A percentile compares a stretch with the other conserved stretches of the same genome.
These are phyloP conservation scores for Syzygium aromaticum DNA, from an alignment of 345 rosid species.

Conservation along the genomic window DNA sequence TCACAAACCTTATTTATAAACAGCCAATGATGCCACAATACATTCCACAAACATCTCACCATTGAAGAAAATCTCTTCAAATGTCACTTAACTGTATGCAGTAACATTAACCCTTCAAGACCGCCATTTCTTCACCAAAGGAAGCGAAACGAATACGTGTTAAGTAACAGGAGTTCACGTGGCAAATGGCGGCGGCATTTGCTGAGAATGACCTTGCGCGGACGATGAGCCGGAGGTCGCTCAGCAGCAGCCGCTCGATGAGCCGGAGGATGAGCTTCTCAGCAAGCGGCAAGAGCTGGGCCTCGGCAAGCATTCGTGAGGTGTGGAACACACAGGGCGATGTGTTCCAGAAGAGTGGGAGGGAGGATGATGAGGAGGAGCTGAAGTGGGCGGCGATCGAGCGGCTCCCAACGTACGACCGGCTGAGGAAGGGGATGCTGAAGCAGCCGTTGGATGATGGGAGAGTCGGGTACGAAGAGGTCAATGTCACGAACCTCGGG, in stretches of 20 bases:
- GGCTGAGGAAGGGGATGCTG: constrained; percentile 30
- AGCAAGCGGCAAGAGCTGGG: constrained; percentile 23
- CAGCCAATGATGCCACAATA: background rate
- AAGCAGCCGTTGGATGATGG: constrained; percentile 30
- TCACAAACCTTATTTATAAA: background rate
- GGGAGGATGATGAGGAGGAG: constrained; percentile 44
- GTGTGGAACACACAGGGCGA: constrained; percentile 32
- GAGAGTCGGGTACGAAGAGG: constrained; percentile 24
- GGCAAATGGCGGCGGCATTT: constrained; percentile 15
- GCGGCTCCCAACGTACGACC: constrained; percentile 44
- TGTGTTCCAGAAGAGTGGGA: constrained; percentile 22
- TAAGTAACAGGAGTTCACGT: background rate
- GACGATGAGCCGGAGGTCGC: constrained; percentile 10
- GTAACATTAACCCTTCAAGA: background rate
- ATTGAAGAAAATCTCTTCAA: background rate
- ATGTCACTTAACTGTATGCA: background rate
- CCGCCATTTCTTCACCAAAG: background rate
- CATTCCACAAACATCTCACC: background rate
- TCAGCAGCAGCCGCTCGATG: constrained; percentile 17
- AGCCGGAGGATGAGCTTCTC: constrained; percentile 24
- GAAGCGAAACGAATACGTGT: background rate
- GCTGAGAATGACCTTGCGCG: constrained; percentile 8
- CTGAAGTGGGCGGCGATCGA: constrained; percentile 59
- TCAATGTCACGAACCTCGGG: constrained; percentile 36
- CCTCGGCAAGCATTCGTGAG: constrained; percentile 31